These are phyloP conservation scores for Neonectria magnoliae DNA, from an alignment of 2,329 filamentous ascomycete species.

Conservation along the genomic window DNA sequence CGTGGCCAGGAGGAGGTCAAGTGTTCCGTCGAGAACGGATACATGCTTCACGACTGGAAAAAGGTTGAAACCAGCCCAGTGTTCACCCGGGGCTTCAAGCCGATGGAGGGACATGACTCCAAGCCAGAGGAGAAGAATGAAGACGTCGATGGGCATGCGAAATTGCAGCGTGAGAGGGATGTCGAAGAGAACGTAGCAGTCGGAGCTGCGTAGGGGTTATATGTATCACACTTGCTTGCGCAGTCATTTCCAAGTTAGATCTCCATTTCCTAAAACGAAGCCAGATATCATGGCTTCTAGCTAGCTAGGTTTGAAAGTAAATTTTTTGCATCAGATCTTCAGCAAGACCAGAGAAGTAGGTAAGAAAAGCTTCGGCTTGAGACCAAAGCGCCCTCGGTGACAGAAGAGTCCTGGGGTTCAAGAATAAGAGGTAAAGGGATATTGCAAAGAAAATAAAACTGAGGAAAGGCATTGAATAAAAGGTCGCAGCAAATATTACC, in stretches of 20 bases:
- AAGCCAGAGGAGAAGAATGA: conserved; percentile 1
- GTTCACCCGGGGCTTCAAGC: conserved; percentile 36
- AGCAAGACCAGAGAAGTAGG: not conserved
- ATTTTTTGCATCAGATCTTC: not conserved
- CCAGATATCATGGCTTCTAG: not conserved
- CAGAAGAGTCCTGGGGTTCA: not conserved
- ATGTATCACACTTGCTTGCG: not conserved
- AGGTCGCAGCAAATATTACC: not conserved
- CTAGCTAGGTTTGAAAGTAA: not conserved
- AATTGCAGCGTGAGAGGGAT: not conserved
- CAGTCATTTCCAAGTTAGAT: not conserved
- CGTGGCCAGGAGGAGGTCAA: conserved; percentile 37
- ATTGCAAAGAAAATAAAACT: not conserved
- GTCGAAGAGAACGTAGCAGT: not conserved
- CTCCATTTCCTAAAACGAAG: not conserved
- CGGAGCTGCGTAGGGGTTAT: not conserved
- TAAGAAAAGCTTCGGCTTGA: not conserved
- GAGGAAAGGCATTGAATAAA: not conserved
- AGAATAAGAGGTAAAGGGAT: not conserved
- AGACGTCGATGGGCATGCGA: conserved; percentile 4
- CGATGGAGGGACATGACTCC: conserved; percentile 35
- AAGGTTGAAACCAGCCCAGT: conserved; percentile 34
- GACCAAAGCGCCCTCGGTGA: not conserved
- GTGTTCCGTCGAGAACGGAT: conserved; percentile 36
- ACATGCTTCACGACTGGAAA: conserved; percentile 39